Base-by-base conservation (phyloP, 352 stramenopile genomes). In the Pythium aquatile region DNA sequence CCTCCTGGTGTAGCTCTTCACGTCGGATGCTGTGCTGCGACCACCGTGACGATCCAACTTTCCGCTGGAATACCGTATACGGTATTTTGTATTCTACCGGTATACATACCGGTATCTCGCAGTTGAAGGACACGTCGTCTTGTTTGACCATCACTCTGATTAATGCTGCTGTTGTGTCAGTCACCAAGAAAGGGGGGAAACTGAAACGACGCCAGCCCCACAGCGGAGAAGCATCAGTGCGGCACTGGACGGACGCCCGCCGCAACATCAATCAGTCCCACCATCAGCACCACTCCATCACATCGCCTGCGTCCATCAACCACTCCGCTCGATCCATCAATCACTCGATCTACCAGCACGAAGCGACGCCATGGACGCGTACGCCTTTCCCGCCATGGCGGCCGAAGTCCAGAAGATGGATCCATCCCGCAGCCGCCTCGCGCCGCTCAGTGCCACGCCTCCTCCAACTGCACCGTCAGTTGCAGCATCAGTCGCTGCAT, bases 371-470 rank as follows among this genome's bases (percentile, higher is more conserved):
- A 73, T 73, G 66, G 66, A 73, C 57, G 56, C 66, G 40, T 68
- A 63, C 24, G 51, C 48, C 20, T 73, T 68, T 47, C 61, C 66
- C 32, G 52, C 61, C 1, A 53, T 73, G 55, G 51, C 48, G 5
- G 40, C 55, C 17, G 66, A 73, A 53, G 57, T 68, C 47, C 59
- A 68, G 40, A 73, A 73, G 61, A 53, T 73, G 42, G 66, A 68
- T 48, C 29, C 17, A 10, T 13, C n/a, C 2, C 16, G 55, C 16
- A 39, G 26, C 13, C 40, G 40, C 11, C n/a, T 8, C 17, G 32
- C 53, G 24, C n/a, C 33, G 33, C 39, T 47, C 39, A 47, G 17
- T 24, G 53, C 35, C 24, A n/a, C 47, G 17, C 40, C 17, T 17
- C 28, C 30, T 32, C 40, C 39, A 14, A 26, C 9, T n/a, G 49